These are phyloP conservation scores for Aureobasidium musti DNA, from an alignment of 2,329 filamentous ascomycete genomes.

Conservation along the genomic window DNA sequence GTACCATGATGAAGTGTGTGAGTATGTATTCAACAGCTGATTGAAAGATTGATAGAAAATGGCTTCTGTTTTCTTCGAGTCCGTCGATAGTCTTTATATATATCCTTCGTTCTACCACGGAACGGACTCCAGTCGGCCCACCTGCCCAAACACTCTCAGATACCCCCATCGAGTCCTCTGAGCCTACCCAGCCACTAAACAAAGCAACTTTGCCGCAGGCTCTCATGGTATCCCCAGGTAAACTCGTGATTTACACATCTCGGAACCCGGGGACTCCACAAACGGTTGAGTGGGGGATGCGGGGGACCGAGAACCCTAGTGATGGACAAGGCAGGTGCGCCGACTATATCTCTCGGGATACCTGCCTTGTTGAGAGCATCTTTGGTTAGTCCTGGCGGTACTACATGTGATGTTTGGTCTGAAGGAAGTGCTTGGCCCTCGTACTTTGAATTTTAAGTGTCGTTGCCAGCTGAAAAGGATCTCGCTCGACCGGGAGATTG, in stretches of 20 bases:
- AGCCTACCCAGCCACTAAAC: neutral
- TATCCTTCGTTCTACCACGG: slow-evolving; percentile 8
- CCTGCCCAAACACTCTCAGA: neutral
- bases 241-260: slow-evolving; percentile 6
- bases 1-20: slow-evolving; percentile 31
- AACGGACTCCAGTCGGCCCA: neutral
- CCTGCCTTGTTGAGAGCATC: neutral
- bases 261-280: slow-evolving; percentile 15
- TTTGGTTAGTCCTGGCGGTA: neutral
- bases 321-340: slow-evolving; percentile 1
- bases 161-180: neutral
- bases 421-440: neutral
- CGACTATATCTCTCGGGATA: slow-evolving; percentile 21
- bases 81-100: slow-evolving; percentile 25
- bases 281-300: slow-evolving; percentile 13
- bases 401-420: neutral
- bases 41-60: neutral
- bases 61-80: neutral
- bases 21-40: neutral
- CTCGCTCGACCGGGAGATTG: neutral
- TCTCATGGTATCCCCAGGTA: neutral
- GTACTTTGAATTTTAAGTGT: neutral
- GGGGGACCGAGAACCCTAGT: neutral
- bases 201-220: slow-evolving; percentile 9
- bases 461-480: neutral